Evolutionary conservation across 306 rosid species (phyloP), one percentile per base, ranked within the genome.

Genomic region (Macrotyloma uniflorum): DNA sequence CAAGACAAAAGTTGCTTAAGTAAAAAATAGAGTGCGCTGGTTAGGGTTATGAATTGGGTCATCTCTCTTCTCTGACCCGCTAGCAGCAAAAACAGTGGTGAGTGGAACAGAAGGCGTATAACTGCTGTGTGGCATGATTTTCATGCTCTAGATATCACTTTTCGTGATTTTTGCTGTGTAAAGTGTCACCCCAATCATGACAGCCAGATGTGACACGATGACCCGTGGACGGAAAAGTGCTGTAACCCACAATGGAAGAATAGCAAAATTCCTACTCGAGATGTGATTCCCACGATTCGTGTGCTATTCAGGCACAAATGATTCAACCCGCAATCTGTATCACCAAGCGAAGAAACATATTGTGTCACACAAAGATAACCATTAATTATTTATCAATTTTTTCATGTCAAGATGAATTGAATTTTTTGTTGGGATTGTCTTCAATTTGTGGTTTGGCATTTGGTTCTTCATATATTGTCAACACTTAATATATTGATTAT

Each of bases 381-480:
- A 35, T 74, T 69, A 45, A 33, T 59, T 23, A 22, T 71, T 8
- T n/a, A 40, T 72, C 33, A 43, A 50, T 63, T 69, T 73, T 54
- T 13, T 33, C 30, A 0, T 11, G 8, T 65, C 50, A 10, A 36
- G 5, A 12, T 28, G 18, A 64, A 15, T 65, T 30, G 13, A 53
- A 53, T 80, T 26, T 72, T 12, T 30, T 28, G 42, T 36, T 80
- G 24, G 61, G 68, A 13, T 63, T 63, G 61, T 51, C 40, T 79
- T 79, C 67, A 62, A 22, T 62, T 79, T 23, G 46, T 47, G 47
- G 55, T 63, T 70, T 70, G 55, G 51, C 26, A 18, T 67, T 22
- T 66, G 57, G 32, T 77, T 77, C 55, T 42, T 67, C 22, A 30
- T 28, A 36, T 53, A 8, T 57, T 63, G 49, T 68, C 57, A 9